Percentiles rank a stretch among this genome's conserved stretches.
Evolutionary conservation across 2,329 filamentous ascomycete genomes (phyloP).

Genomic region (Nannizziopsis barbatae): DNA sequence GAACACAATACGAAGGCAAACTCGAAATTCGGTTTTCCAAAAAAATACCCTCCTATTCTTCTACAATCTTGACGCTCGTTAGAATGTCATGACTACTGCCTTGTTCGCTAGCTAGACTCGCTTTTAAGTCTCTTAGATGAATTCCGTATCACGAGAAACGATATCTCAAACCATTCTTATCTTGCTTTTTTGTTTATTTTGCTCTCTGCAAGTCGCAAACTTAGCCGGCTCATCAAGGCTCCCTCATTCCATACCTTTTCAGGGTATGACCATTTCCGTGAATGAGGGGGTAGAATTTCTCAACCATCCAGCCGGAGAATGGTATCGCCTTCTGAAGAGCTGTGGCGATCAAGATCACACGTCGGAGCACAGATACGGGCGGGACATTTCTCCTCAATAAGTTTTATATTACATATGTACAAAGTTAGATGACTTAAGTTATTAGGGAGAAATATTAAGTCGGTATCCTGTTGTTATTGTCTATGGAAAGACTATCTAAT

Average conservation of each 20-base stretch:
- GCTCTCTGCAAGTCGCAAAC: not conserved
- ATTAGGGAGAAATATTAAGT: not conserved
- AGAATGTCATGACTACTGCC: not conserved
- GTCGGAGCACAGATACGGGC: slow-evolving; percentile 59
- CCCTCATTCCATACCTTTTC: slow-evolving; percentile 27
- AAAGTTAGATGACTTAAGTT: not conserved
- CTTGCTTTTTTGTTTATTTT: not conserved
- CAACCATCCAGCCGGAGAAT: slow-evolving; percentile 26
- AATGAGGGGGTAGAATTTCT: slow-evolving; percentile 35
- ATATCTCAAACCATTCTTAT: slow-evolving; percentile 1
- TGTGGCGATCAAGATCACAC: slow-evolving; percentile 48
- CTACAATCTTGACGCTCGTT: not conserved
- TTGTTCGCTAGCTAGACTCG: slow-evolving; percentile 8
- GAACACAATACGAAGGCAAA: slow-evolving; percentile 1
- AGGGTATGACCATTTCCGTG: slow-evolving; percentile 26
- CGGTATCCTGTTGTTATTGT: slow-evolving; percentile 8
- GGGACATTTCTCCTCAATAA: slow-evolving; percentile 37
- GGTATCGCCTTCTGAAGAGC: slow-evolving; percentile 50
- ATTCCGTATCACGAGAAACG: slow-evolving; percentile 2
- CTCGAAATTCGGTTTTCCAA: not conserved
- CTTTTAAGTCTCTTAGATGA: slow-evolving; percentile 2
- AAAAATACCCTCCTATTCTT: not conserved
- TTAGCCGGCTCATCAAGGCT: slow-evolving; percentile 36
- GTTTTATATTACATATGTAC: not conserved
- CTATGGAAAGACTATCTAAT: slow-evolving; percentile 39